phyloP scores from a whole-genome alignment of 495 filamentous ascomycete species.

The Astrocystis sublimbata region DNA sequence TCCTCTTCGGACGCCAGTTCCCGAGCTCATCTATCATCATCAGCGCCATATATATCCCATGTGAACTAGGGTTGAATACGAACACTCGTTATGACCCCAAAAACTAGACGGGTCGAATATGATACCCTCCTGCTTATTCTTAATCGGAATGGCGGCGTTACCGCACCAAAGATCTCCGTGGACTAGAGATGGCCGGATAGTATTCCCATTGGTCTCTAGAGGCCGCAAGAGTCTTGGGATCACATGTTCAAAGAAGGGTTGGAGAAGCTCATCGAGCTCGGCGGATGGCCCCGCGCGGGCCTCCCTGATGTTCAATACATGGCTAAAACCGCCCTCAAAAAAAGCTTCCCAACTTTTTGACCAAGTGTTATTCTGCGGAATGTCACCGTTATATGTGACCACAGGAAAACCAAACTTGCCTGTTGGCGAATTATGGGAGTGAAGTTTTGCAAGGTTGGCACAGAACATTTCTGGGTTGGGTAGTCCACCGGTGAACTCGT shows the following conservation, averaged over 20 bases:
- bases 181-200: constrained; percentile 44
- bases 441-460: constrained; percentile 45
- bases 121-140: constrained; percentile 34
- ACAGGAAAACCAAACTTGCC: constrained; percentile 55
- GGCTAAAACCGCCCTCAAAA: constrained; percentile 35
- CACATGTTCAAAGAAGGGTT: constrained; percentile 35
- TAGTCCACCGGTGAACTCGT: constrained; percentile 28
- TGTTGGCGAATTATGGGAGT: constrained; percentile 45
- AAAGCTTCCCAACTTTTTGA: constrained; percentile 50
- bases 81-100: constrained; percentile 54
- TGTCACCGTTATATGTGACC: constrained; percentile 50
- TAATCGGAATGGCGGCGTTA: constrained; percentile 38
- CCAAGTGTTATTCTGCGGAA: constrained; percentile 50
- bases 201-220: constrained; percentile 44
- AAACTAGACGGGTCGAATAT: constrained; percentile 50
- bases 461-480: constrained; percentile 48
- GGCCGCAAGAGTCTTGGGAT: constrained; percentile 44
- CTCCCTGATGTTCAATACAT: constrained; percentile 25
- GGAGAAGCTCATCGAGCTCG: constrained; percentile 30
- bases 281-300: constrained; percentile 18
- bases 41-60: background rate
- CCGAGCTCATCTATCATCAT: constrained; percentile 29
- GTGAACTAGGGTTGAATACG: background rate
- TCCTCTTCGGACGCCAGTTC: constrained; percentile 31
- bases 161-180: constrained; percentile 54